Evolutionary conservation across 495 filamentous ascomycete genomes (phyloP).

Genomic region (Venustampulla echinocandica): DNA sequence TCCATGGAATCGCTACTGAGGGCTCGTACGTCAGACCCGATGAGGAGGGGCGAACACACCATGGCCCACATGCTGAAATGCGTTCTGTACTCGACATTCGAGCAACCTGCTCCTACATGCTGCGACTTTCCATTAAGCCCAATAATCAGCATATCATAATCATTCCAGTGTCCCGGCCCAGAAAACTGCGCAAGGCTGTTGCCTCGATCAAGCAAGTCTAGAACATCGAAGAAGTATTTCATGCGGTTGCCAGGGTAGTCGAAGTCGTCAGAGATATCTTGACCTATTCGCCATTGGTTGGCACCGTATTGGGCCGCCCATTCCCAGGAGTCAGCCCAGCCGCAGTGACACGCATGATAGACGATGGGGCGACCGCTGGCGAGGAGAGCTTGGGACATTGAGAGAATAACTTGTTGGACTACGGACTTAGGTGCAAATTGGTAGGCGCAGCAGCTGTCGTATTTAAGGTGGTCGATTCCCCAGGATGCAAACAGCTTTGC

Average conservation of each 20-base stretch:
- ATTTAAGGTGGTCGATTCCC: conserved; percentile 63
- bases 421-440: conserved; percentile 12
- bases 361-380: conserved; percentile 24
- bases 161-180: conserved; percentile 19
- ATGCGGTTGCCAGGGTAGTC: conserved; percentile 2
- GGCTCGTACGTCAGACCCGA: conserved; percentile 36
- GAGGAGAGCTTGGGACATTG: conserved; percentile 27
- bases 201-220: not conserved
- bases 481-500: conserved; percentile 51
- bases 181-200: not conserved
- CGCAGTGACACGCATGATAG: conserved; percentile 29
- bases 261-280: conserved; percentile 31
- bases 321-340: conserved; percentile 1
- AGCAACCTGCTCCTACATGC: not conserved
- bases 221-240: not conserved
- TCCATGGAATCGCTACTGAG: conserved; percentile 16
- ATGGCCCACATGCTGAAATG: conserved; percentile 46
- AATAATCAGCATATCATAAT: conserved; percentile 41
- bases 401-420: conserved; percentile 7
- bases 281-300: conserved; percentile 25
- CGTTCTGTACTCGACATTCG: conserved; percentile 27
- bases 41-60: conserved; percentile 39
- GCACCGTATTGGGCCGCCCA: not conserved
- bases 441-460: conserved; percentile 55
- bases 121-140: conserved; percentile 19